phyloP scores from a whole-genome alignment of 805 yeast genomes.

The Candida lessepsii region DNA sequence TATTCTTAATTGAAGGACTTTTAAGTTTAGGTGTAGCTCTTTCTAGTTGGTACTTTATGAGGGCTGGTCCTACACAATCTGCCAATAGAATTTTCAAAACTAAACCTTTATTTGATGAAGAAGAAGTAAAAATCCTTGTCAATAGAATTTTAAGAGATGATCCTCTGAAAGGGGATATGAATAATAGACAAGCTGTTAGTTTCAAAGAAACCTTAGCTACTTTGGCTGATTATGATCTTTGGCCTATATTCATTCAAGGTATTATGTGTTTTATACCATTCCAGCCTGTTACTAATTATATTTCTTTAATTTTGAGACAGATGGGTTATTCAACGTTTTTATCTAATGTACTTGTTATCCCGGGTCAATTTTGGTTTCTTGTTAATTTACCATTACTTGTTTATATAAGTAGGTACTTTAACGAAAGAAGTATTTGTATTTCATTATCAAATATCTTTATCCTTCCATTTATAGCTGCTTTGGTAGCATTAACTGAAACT shows the following conservation, averaged over 20 bases:
- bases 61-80: conserved; percentile 54
- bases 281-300: no score
- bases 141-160: conserved; percentile 27
- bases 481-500: no score
- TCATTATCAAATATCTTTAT: no score
- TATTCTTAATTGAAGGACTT: conserved; percentile 62
- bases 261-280: no score
- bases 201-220: conserved; percentile 17
- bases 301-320: no score
- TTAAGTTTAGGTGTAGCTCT: conserved; percentile 45
- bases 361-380: no score
- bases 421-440: no score
- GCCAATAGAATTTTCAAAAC: conserved; percentile 46
- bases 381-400: no score
- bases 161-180: conserved; percentile 29
- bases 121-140: conserved; percentile 25
- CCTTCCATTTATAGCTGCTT: no score
- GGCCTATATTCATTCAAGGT: conserved; percentile 22
- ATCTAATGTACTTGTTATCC: no score
- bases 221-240: conserved; percentile 23
- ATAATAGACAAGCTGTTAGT: conserved; percentile 24
- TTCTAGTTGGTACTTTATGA: conserved; percentile 46
- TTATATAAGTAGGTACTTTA: no score
- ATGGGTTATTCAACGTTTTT: no score
- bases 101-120: conserved; percentile 30